Base-by-base conservation (phyloP, 768 basidiomycete genomes). In the Macrolepiota fuliginosa region DNA sequence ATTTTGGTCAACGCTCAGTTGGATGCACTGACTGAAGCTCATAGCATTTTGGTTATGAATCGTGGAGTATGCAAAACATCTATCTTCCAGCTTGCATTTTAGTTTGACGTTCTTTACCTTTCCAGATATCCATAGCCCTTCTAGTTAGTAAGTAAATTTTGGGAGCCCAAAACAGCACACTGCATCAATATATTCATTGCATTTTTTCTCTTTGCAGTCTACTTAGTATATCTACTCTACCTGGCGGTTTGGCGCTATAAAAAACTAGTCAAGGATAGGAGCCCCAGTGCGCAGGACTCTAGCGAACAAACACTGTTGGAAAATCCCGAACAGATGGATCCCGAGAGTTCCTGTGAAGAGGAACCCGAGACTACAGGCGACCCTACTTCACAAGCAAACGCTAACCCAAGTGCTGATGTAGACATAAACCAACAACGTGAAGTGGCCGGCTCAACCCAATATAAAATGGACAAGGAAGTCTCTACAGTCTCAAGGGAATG, bases 201-300 rank as follows among this genome's bases (percentile, higher is more conserved):
- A n/a, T n/a, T n/a, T n/a, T n/a, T n/a, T n/a, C 78, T 36, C 81
- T 80, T n/a, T 64, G 25, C 35, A 92, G 90, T 92, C 62, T 94
- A 94, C 69, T 77, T 67, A 1, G 81, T 79, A n/a, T 92, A 90
- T 67, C 82, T 93, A n/a, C 71, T 86, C 52, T 92, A 93, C 77
- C 92, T n/a, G n/a, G n/a, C n/a, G n/a, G n/a, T n/a, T n/a, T n/a
- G n/a, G n/a, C n/a, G n/a, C n/a, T n/a, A n/a, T n/a, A n/a, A n/a
- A n/a, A n/a, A n/a, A n/a, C n/a, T n/a, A n/a, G n/a, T n/a, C n/a
- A n/a, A n/a, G n/a, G n/a, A n/a, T n/a, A n/a, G n/a, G n/a, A n/a
- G n/a, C n/a, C n/a, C n/a, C n/a, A n/a, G n/a, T n/a, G n/a, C n/a
- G 64, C 66, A 37, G 59, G 62, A 63, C 69, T 69, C n/a, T n/a